Evolutionary conservation across 2,329 filamentous ascomycete genomes (phyloP).

Genomic region (Trichophyton equinum): DNA sequence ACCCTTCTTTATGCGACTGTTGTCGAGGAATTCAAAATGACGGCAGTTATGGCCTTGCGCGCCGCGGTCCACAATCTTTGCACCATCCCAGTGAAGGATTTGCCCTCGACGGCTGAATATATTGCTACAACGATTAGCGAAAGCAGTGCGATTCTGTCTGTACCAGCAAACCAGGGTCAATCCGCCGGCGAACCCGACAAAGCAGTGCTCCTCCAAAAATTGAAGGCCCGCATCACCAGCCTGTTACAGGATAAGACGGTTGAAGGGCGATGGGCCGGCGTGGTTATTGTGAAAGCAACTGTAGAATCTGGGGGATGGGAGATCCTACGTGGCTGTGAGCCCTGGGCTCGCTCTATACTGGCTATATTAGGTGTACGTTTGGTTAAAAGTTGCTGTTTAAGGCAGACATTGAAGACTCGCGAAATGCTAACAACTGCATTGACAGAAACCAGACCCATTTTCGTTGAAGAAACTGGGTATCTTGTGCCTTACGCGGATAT

Average conservation of each 20-base stretch:
- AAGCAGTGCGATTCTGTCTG: constrained; percentile 50
- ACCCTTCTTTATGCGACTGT: not conserved
- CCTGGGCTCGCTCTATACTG: constrained; percentile 68
- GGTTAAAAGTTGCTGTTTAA: not conserved
- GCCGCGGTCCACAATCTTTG: constrained; percentile 45
- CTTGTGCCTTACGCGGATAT: constrained; percentile 69
- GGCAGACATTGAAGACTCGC: not conserved
- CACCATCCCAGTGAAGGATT: constrained; percentile 56
- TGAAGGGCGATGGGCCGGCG: constrained; percentile 64
- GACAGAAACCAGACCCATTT: constrained; percentile 61
- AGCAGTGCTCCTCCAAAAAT: constrained; percentile 61
- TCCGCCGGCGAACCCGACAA: constrained; percentile 51
- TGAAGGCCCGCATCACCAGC: constrained; percentile 65
- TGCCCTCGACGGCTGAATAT: constrained; percentile 59
- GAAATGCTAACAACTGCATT: not conserved
- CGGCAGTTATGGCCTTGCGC: constrained; percentile 28
- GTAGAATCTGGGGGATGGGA: constrained; percentile 80
- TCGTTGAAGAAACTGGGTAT: constrained; percentile 65
- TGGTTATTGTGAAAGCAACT: constrained; percentile 65
- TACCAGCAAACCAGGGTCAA: constrained; percentile 45
- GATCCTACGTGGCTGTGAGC: constrained; percentile 56
- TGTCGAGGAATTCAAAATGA: constrained; percentile 10
- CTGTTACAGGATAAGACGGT: constrained; percentile 63
- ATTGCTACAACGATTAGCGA: constrained; percentile 47
- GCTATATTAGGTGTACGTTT: constrained; percentile 53